These are phyloP conservation scores for Articulospora tetracladia DNA, from an alignment of 495 filamentous ascomycete species.

Conservation along the genomic window DNA sequence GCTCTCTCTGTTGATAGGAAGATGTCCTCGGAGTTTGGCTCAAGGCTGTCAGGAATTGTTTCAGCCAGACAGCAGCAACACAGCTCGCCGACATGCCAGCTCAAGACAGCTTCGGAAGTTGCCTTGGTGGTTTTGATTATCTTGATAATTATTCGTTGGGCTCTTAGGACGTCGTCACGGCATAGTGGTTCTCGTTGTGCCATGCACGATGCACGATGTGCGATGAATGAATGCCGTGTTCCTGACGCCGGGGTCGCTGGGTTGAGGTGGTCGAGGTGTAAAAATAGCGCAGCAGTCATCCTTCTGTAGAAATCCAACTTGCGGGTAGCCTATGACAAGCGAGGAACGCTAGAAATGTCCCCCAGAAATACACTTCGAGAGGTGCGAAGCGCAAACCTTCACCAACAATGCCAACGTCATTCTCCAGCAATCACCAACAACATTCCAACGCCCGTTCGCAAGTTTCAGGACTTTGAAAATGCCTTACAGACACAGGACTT, in stretches of 20 bases:
- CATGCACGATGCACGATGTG: too few species aligned
- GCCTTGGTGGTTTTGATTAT: not conserved
- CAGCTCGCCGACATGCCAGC: not conserved
- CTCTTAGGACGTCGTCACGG: too few species aligned
- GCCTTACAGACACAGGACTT: not conserved
- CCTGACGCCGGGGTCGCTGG: too few species aligned
- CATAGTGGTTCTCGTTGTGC: too few species aligned
- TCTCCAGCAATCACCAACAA: not conserved
- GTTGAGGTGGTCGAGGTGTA: too few species aligned
- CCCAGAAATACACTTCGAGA: not conserved
- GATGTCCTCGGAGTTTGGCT: too few species aligned
- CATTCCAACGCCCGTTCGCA: not conserved
- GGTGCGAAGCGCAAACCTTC: not conserved
- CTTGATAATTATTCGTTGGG: too few species aligned
- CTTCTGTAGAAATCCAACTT: not conserved
- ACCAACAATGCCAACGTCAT: not conserved
- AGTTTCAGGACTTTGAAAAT: not conserved
- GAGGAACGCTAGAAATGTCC: not conserved
- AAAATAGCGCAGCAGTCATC: too few species aligned
- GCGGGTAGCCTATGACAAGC: not conserved
- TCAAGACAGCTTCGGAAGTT: not conserved
- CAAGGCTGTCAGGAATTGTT: not conserved
- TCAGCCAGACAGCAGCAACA: not conserved
- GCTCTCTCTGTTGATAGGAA: not conserved
- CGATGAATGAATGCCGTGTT: too few species aligned